Base-by-base conservation (phyloP, 805 yeast genomes). In the Tetrapisispora fleetii region DNA sequence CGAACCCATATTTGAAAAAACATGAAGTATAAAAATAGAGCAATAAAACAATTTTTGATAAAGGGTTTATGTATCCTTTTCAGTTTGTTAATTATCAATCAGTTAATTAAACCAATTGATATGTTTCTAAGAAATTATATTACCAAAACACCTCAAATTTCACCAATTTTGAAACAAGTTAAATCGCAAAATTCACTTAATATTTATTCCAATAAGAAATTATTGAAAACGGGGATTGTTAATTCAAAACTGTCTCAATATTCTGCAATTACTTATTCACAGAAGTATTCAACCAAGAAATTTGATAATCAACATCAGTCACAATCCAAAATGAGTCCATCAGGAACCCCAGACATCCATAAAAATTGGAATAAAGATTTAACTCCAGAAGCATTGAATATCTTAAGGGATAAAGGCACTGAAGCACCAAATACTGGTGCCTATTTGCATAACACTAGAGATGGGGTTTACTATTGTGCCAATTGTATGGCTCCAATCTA, bases 401-500 rank as follows among this genome's bases (percentile, higher is more conserved):
- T 93, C 1, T 70, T 93, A 48, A 77, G 96, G 54, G 76, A 83
- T 52, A 79, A 77, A 60, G 66, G 72, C 57, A 58, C 85, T 0
- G 77, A 73, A 52, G 58, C 70, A 47, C 71, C 76, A 19, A 64
- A 66, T 35, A 66, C 82, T 0, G 69, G 72, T 11, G 62, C 62
- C n/a, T 65, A 64, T 62, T 47, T 64, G 47, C 48, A 57, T 45
- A 58, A 58, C 46, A 58, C 57, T 44, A 59, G 57, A 18, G 68
- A 70, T 42, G 98, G 97, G 0, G 69, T 77, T 2, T 93, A 89
- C 65, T 69, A 70, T 42, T 93, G 99, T 69, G 96, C 85, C 0
- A 98, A 83, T 6, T 93, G 99, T 67, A 74, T 73, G 45, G 70
- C 76, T 40, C 95, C 96, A 13, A 68, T 93, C 30, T 93, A 93